Conservation (phyloP, 805 yeast species). For the Kluyveromyces siamensis region DNA sequence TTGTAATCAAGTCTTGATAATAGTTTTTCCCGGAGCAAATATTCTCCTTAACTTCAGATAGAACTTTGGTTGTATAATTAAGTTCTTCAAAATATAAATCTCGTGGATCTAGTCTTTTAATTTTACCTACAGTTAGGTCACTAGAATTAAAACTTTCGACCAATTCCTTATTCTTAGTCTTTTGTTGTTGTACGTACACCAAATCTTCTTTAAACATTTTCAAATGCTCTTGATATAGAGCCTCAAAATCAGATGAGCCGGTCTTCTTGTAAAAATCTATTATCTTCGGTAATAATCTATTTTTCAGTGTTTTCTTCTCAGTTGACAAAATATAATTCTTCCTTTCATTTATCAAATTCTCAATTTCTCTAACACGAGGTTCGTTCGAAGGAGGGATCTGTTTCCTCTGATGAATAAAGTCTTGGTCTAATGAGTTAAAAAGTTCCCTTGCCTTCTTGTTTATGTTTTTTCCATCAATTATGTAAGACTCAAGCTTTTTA, state of each 20-base stretch:
- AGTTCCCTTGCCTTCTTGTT: constrained; percentile 45
- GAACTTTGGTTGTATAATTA: constrained; percentile 26
- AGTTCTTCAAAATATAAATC: constrained; percentile 20
- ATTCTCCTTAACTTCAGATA: constrained; percentile 48
- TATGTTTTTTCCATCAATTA: constrained; percentile 50
- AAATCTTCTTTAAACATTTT: constrained; percentile 43
- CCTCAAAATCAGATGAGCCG: constrained; percentile 30
- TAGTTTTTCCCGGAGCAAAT: constrained; percentile 62
- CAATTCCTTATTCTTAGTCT: constrained; percentile 30
- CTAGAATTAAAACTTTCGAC: constrained; percentile 35
- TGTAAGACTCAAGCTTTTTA: constrained; percentile 37
- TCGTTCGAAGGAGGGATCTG: constrained; percentile 23
- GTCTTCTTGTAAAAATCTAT: constrained; percentile 37
- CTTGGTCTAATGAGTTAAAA: constrained; percentile 39
- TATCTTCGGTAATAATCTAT: constrained; percentile 44
- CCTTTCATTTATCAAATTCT: constrained; percentile 28
- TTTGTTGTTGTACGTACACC: constrained; percentile 35
- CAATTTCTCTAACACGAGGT: constrained; percentile 28
- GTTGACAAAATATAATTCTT: constrained; percentile 30
- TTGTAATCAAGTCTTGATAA: constrained; percentile 50
- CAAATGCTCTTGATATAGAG: constrained; percentile 35
- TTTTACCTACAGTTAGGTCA: constrained; percentile 16
- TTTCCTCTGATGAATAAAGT: constrained; percentile 33
- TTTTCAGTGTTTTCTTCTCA: constrained; percentile 37
- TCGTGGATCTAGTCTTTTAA: constrained; percentile 12